Conservation (phyloP, 495 filamentous ascomycete species). For the Xylaria bambusicola region DNA sequence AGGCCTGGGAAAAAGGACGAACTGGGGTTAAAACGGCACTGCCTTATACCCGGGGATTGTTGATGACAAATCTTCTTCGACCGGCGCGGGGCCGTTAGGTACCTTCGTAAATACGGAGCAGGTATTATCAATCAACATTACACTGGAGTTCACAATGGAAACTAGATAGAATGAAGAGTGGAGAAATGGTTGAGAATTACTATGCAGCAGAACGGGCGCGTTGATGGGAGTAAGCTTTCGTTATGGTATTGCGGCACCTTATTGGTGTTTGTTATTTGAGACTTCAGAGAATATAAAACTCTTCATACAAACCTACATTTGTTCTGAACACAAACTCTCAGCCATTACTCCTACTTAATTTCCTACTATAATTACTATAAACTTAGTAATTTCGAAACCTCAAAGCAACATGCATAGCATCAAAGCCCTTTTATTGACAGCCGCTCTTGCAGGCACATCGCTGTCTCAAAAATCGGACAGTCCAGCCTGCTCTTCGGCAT, state of each 20-base stretch:
- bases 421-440: slow-evolving; percentile 9
- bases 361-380: slow-evolving; percentile 3
- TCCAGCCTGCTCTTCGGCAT: slow-evolving; percentile 7
- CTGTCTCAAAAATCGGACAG: slow-evolving; percentile 10
- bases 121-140: too few species aligned
- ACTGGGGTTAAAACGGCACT: too few species aligned
- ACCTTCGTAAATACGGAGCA: too few species aligned
- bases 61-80: too few species aligned
- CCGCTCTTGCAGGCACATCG: slow-evolving; percentile 9
- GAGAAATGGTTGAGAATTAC: background rate
- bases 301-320: background rate
- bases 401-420: slow-evolving; percentile 3
- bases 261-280: background rate
- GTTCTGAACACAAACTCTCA: slow-evolving; percentile 4
- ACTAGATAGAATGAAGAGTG: too few species aligned
- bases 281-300: background rate
- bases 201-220: background rate
- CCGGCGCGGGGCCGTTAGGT: too few species aligned
- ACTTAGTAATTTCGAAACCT: background rate
- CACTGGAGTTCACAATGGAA: too few species aligned
- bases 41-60: too few species aligned
- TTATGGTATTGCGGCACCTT: background rate
- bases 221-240: background rate
- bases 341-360: background rate
- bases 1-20: too few species aligned